Evolutionary conservation across 768 basidiomycete genomes (phyloP), one percentile per base, ranked within the genome.

Genomic region (Hygrophoropsis aurantiaca): DNA sequence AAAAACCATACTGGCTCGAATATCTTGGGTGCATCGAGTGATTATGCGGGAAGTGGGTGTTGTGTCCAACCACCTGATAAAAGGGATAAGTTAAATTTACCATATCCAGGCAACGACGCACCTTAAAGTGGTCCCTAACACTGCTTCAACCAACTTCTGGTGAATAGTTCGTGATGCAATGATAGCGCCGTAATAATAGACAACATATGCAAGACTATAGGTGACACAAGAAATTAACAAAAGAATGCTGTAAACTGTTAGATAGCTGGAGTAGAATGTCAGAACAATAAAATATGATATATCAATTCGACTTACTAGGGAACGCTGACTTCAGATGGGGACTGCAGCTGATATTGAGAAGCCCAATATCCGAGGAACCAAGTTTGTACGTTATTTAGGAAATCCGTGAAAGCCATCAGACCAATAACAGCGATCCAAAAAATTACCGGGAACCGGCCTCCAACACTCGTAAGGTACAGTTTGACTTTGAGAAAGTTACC

Each of bases 121-220:
- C 57, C 82, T 78, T 26, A 85, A 58, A 1, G 84, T 84, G 5
- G 81, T 78, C 5, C 78, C 73, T 10, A 85, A 58, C 0, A 86
- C 58, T 10, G 82, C 74, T 21, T 71, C 60, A 6, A 84, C 52
- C 0, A 87, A 68, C 42, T 71, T 61, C n/a, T 55, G 55, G 54
- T 85, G 82, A 18, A 85, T 77, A 5, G 49, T 58, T 43, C 71
- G 65, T 2, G 81, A 81, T 1, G 83, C 83, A 41, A 77, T 66
- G 27, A 30, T 30, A 30, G 27, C 27, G 47, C 1, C 81, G 82
- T 25, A 65, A 65, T 11, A 78, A 60, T 72, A 84, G 2, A 74
- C 42, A 15, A 68, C 50, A 27, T 59, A 69, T 1, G 62, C 69
- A 7, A 58, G 16, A 6, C 57, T 49, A 58, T 73, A 80, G 5